phyloP scores from a whole-genome alignment of 2,329 filamentous ascomycete genomes.

The Aspergillus pseudoterreus region DNA sequence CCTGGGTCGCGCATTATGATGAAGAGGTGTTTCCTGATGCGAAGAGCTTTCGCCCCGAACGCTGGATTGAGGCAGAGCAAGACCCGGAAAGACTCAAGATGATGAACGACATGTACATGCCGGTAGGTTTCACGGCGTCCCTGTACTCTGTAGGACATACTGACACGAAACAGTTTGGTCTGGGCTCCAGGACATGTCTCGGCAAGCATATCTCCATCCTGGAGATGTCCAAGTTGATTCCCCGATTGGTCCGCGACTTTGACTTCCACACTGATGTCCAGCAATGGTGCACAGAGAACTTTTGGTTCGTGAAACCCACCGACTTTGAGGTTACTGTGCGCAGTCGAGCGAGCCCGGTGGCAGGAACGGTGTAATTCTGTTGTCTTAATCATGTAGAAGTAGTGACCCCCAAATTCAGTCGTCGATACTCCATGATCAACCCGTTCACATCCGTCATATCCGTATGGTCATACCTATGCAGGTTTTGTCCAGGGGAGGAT shows the following conservation, averaged over 20 bases:
- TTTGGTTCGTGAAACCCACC: slow-evolving; percentile 44
- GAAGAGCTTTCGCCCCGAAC: slow-evolving; percentile 42
- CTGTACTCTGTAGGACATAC: too few species aligned
- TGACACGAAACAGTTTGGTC: slow-evolving; percentile 27
- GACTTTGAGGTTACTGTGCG: slow-evolving; percentile 36
- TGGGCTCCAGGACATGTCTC: slow-evolving; percentile 30
- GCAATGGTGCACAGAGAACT: slow-evolving; percentile 37
- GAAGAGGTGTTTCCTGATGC: slow-evolving; percentile 43
- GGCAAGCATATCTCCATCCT: slow-evolving; percentile 38
- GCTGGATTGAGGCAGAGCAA: slow-evolving; percentile 41
- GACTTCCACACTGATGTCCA: slow-evolving; percentile 17
- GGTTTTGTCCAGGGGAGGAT: background rate
- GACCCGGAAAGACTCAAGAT: slow-evolving; percentile 26
- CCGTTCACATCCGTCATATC: slow-evolving; percentile 24
- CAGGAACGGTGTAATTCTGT: background rate
- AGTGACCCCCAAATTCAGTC: slow-evolving; percentile 15
- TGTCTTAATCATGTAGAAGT: background rate
- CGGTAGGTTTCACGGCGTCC: slow-evolving; percentile 23
- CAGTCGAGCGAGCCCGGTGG: background rate
- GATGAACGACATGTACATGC: slow-evolving; percentile 40
- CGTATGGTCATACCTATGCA: slow-evolving; percentile 19
- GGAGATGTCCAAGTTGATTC: slow-evolving; percentile 37
- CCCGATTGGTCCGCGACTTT: slow-evolving; percentile 28
- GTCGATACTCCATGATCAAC: slow-evolving; percentile 22
- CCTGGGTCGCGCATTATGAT: slow-evolving; percentile 45